Percentiles rank a stretch among this genome's conserved stretches.
These are phyloP conservation scores for Casuarina cunninghamiana DNA, from an alignment of 306 rosid species.

Conservation along the genomic window DNA sequence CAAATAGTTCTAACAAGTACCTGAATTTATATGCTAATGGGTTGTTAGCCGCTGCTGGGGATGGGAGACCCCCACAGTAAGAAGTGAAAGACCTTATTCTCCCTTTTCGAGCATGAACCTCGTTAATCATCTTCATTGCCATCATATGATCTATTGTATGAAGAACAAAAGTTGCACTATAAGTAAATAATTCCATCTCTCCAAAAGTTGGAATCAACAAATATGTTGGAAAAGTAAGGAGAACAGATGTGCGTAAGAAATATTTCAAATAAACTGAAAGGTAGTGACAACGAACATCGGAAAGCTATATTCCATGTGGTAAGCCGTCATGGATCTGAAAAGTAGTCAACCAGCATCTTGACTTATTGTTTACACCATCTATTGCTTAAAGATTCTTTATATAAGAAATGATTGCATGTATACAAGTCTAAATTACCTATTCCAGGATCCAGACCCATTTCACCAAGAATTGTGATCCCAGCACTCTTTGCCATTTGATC, in stretches of 20 bases:
- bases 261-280: neutral
- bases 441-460: slow-evolving; percentile 99
- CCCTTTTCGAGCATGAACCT: slow-evolving; percentile 68
- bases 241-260: neutral
- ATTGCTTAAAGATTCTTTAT: slow-evolving; percentile 1
- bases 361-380: neutral
- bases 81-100: slow-evolving; percentile 75
- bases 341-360: neutral
- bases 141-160: slow-evolving; percentile 87
- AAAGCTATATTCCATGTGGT: neutral
- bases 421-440: slow-evolving; percentile 60
- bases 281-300: neutral
- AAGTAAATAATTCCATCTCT: slow-evolving; percentile 7
- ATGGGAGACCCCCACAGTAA: slow-evolving; percentile 94
- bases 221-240: neutral
- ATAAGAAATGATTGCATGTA: slow-evolving; percentile 1
- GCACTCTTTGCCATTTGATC: slow-evolving; percentile 75
- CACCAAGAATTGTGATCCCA: slow-evolving; percentile 89
- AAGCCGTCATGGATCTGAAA: neutral
- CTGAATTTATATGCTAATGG: slow-evolving; percentile 96
- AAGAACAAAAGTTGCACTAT: slow-evolving; percentile 12
- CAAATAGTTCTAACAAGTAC: slow-evolving; percentile 42
- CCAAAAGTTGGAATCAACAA: slow-evolving; percentile 21
- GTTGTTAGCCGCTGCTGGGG: slow-evolving; percentile 94
- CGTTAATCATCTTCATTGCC: slow-evolving; percentile 93